These are phyloP conservation scores for Asclepias syriaca DNA, from an alignment of 257 asterid species.

Conservation along the genomic window DNA sequence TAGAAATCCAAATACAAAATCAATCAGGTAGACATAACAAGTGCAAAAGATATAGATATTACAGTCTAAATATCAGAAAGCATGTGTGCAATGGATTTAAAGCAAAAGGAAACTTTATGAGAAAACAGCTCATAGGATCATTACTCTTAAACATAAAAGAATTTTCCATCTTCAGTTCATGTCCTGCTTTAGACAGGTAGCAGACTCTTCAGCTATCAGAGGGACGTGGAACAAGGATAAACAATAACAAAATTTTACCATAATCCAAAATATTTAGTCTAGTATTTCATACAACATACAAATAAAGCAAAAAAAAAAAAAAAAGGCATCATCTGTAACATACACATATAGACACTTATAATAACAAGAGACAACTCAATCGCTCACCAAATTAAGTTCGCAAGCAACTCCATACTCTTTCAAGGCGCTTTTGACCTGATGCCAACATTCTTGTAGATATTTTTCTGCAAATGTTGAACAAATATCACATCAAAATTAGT, in stretches of 20 bases:
- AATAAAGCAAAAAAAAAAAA: background rate
- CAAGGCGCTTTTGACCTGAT: constrained; percentile 61
- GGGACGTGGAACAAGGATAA: background rate
- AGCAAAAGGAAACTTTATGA: background rate
- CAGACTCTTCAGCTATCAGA: background rate
- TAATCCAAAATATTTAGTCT: background rate
- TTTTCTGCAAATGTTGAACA: constrained; percentile 40
- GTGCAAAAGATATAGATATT: background rate
- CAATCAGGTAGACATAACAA: background rate
- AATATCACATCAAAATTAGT: background rate
- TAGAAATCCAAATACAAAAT: background rate
- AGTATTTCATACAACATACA: background rate
- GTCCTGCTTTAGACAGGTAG: background rate
- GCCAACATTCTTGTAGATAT: constrained; percentile 91
- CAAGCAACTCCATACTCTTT: constrained; percentile 65
- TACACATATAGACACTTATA: background rate
- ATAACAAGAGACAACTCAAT: background rate
- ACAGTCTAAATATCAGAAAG: background rate
- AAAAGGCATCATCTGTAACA: background rate
- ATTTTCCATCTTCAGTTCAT: no score
- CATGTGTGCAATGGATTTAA: background rate
- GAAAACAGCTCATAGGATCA: background rate
- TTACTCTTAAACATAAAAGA: no score
- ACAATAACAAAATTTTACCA: background rate
- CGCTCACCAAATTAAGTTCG: constrained; percentile 69